A percentile compares a stretch with the other conserved stretches of the same genome.
phyloP scores from a whole-genome alignment of 495 filamentous ascomycete genomes.

The Hypoxylon crocopeplum region DNA sequence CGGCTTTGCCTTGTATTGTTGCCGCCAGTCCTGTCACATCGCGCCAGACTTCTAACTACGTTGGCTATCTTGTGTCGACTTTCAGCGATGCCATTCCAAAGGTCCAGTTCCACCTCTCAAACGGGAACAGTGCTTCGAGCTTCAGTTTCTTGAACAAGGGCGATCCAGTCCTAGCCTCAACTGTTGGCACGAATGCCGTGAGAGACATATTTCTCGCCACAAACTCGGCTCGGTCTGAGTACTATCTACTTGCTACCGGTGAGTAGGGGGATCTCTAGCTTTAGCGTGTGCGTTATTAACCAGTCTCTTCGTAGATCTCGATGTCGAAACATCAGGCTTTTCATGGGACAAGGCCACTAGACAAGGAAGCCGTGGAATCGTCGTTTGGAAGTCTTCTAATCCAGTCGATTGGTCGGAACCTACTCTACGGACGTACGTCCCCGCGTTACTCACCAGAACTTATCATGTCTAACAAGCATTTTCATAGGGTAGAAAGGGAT shows the following conservation, averaged over 20 bases:
- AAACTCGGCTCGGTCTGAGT: constrained; percentile 38
- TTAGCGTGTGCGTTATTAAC: neutral
- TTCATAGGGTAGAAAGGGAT: constrained; percentile 36
- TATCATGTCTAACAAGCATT: neutral
- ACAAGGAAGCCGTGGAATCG: constrained; percentile 42
- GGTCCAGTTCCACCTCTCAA: constrained; percentile 47
- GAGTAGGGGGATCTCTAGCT: neutral
- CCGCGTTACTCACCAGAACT: neutral
- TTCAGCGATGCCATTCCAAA: constrained; percentile 45
- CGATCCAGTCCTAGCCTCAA: constrained; percentile 44
- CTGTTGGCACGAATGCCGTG: constrained; percentile 43
- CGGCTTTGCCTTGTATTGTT: constrained; percentile 7
- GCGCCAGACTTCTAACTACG: constrained; percentile 30
- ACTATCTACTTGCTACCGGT: constrained; percentile 32
- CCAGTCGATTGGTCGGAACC: constrained; percentile 41
- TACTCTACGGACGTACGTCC: constrained; percentile 17
- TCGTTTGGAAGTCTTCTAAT: constrained; percentile 48
- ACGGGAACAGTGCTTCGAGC: constrained; percentile 42
- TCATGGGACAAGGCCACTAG: constrained; percentile 48
- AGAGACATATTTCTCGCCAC: constrained; percentile 44
- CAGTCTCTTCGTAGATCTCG: constrained; percentile 19
- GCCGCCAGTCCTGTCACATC: constrained; percentile 8
- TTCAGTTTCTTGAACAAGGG: constrained; percentile 45
- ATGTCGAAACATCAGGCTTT: constrained; percentile 29
- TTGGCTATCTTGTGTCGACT: constrained; percentile 47